Base-by-base conservation (phyloP, 805 yeast species). In the Kodamaea hsintzibuensis region DNA sequence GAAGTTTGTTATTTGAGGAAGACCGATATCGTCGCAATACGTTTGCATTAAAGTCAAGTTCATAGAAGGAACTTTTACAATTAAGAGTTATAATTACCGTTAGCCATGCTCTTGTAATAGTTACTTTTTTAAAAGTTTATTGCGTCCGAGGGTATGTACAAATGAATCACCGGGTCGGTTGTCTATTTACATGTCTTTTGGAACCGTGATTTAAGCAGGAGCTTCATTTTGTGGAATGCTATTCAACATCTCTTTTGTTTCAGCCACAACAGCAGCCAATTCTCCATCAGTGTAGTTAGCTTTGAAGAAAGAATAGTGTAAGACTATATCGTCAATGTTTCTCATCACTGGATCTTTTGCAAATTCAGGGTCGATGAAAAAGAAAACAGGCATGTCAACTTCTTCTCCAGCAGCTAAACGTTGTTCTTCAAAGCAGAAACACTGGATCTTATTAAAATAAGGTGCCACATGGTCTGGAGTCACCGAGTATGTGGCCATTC, bases 341-440 rank as follows among this genome's bases (percentile, higher is more conserved):
- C 92, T 83, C 96, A 95, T 90, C 35, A 84, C 79, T 4, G 99
- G 98, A 67, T 92, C 98, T 55, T 85, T 84, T 45, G 95, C 95
- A 70, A 88, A 93, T 60, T 92, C 98, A 0, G 98, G 98, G 67
- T 92, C 98, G 45, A 92, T 89, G 70, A 92, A 92, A 81, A 92
- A 95, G 74, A 95, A 95, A 7, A 95, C 90, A 0, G 99, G 99
- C 99, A 95, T 95, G 67, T 95, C 99, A 14, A 95, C 96, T 67
- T 95, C 98, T 72, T 95, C 99, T 7, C 98, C 98, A 2, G 98
- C 97, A 52, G 85, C 81, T 59, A 95, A 77, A 70, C 89, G 82
- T 71, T 95, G 99, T 69, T 95, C 99, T 74, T 95, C 99, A 66
- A 95, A 95, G 67, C 99, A 95, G 74, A 95, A 95, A 71, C 99